Conservation (phyloP, 1,284 basidiomycete genomes). For the Cryptococcus wingfieldii region DNA sequence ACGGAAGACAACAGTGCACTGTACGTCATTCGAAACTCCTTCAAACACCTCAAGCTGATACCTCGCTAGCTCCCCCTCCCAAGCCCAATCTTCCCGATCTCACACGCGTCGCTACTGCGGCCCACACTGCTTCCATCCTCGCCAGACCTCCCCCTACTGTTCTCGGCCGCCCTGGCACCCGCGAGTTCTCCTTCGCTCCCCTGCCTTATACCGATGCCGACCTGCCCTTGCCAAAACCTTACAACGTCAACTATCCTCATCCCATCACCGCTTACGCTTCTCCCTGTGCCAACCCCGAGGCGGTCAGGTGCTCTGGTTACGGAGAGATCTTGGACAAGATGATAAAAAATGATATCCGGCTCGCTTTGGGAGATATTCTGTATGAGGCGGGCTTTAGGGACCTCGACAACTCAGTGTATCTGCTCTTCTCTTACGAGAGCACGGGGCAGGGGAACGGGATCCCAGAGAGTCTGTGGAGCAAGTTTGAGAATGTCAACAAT, state of each 20-base stretch:
- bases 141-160: constrained; percentile 1
- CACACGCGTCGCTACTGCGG: constrained; percentile 6
- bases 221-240: constrained; percentile 30
- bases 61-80: background rate
- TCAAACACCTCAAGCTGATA: background rate
- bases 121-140: constrained; percentile 6
- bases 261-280: constrained; percentile 42
- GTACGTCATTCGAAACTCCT: background rate
- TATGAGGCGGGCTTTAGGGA: constrained; percentile 22
- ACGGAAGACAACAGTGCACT: background rate
- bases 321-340: constrained; percentile 20
- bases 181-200: constrained; percentile 24
- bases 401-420: constrained; percentile 23
- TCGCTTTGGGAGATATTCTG: constrained; percentile 31
- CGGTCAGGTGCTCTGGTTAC: constrained; percentile 27
- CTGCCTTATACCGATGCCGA: constrained; percentile 25
- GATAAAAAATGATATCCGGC: constrained; percentile 13
- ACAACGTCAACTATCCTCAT: constrained; percentile 42
- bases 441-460: constrained; percentile 37
- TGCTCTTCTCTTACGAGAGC: constrained; percentile 18
- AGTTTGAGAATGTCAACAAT: constrained; percentile 16
- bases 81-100: constrained; percentile 8
- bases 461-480: constrained; percentile 33
- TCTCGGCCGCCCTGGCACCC: constrained; percentile 19
- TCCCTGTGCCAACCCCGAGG: constrained; percentile 33